These are phyloP conservation scores for Lumnitzera racemosa DNA, from an alignment of 345 rosid species.

Conservation along the genomic window DNA sequence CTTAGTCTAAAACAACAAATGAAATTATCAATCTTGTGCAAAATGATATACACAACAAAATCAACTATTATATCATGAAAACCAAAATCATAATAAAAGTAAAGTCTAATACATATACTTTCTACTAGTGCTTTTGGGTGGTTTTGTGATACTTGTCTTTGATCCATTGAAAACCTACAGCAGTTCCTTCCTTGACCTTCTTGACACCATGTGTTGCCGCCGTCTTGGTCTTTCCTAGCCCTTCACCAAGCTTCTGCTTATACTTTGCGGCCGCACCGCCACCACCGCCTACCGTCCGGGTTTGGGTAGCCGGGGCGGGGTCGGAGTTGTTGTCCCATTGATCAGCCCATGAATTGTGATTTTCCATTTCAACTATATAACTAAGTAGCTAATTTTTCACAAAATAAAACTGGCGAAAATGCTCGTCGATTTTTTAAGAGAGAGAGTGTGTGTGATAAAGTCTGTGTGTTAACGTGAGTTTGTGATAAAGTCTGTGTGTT, in stretches of 20 bases:
- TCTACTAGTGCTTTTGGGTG: slow-evolving; percentile 12
- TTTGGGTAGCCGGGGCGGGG: neutral
- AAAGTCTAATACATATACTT: too few relatives aligned
- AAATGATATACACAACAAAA: too few relatives aligned
- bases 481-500: too few relatives aligned
- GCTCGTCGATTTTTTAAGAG: neutral
- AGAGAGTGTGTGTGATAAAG: neutral
- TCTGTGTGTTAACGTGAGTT: neutral
- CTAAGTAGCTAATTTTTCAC: too few relatives aligned
- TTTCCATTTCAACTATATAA: too few relatives aligned
- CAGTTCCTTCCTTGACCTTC: slow-evolving; percentile 50
- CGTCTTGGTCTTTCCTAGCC: slow-evolving; percentile 51
- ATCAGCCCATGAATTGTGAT: slow-evolving; percentile 6
- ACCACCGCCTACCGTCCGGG: too few relatives aligned
- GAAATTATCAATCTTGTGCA: too few relatives aligned
- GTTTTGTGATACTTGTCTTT: slow-evolving; percentile 45
- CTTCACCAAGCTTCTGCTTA: slow-evolving; percentile 34
- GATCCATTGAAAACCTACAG: slow-evolving; percentile 52
- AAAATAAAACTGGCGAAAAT: too few relatives aligned
- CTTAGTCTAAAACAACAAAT: too few relatives aligned
- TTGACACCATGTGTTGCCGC: slow-evolving; percentile 48
- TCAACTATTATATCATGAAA: too few relatives aligned
- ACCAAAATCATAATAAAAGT: too few relatives aligned
- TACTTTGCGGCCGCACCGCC: slow-evolving; percentile 2
- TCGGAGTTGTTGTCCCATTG: slow-evolving; percentile 8